Evolutionary conservation across 225 moss, liverwort and hornwort genomes (phyloP).

Genomic region (Physcomitrellopsis africana): DNA sequence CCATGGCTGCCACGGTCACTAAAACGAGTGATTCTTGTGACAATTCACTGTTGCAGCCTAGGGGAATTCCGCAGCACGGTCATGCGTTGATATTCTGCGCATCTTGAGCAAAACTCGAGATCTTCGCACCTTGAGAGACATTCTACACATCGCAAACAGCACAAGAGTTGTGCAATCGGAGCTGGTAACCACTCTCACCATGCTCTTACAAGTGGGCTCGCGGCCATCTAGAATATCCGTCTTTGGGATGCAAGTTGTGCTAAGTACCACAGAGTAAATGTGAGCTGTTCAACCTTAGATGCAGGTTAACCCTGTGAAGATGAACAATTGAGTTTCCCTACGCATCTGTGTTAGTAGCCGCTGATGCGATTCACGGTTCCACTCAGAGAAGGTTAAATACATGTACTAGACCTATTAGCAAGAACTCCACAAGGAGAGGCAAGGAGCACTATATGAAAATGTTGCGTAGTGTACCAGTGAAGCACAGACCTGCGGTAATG

Average conservation of each 20-base stretch:
- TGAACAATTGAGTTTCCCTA: too few relatives aligned
- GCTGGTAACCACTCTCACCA: neutral
- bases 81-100: too few relatives aligned
- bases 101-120: neutral
- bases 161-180: constrained; percentile 28
- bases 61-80: neutral
- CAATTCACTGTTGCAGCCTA: neutral
- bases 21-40: neutral
- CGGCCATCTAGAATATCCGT: constrained; percentile 11
- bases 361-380: too few relatives aligned
- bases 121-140: neutral
- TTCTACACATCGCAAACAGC: constrained; percentile 19
- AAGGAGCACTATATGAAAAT: neutral
- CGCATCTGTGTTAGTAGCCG: too few relatives aligned
- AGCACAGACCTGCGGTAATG: neutral
- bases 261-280: too few relatives aligned
- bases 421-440: too few relatives aligned
- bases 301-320: neutral
- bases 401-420: too few relatives aligned
- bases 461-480: neutral
- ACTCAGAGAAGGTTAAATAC: too few relatives aligned
- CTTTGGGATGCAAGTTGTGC: neutral
- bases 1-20: constrained; percentile 22
- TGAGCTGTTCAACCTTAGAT: neutral
- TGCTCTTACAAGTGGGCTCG: constrained; percentile 17